phyloP scores from a whole-genome alignment of 2,329 filamentous ascomycete species.

The Colletotrichum theobromicola region DNA sequence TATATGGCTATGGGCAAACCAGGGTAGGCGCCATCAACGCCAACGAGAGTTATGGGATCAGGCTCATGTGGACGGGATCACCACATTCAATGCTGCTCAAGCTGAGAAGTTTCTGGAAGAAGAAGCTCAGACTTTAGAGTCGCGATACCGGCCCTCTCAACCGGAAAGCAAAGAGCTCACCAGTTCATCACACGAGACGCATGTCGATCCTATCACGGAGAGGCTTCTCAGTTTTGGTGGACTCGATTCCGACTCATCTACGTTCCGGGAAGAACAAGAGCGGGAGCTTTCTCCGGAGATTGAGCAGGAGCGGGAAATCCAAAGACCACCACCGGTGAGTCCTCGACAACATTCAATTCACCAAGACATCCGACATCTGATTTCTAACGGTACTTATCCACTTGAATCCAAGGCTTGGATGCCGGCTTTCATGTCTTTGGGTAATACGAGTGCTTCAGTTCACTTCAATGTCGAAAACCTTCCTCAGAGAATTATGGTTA shows the following conservation, averaged over 20 bases:
- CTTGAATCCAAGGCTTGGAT: constrained; percentile 37
- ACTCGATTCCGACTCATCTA: constrained; percentile 33
- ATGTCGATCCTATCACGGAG: background rate
- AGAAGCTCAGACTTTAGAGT: constrained; percentile 56
- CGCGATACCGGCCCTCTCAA: constrained; percentile 51
- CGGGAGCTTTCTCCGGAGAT: constrained; percentile 70
- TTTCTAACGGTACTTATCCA: constrained; percentile 36
- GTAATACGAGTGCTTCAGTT: constrained; percentile 41
- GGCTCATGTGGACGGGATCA: background rate
- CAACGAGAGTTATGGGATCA: constrained; percentile 42
- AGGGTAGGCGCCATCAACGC: constrained; percentile 56
- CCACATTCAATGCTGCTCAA: constrained; percentile 25
- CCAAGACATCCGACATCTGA: constrained; percentile 44
- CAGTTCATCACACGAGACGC: background rate
- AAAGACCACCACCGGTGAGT: constrained; percentile 46
- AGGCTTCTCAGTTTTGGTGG: constrained; percentile 42
- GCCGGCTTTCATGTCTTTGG: constrained; percentile 51
- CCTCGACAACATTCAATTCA: constrained; percentile 50
- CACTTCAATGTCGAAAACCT: constrained; percentile 39
- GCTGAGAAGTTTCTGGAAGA: constrained; percentile 57
- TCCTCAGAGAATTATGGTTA: constrained; percentile 47
- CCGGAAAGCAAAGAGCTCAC: background rate
- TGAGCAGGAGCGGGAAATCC: constrained; percentile 62
- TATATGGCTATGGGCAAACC: constrained; percentile 65
- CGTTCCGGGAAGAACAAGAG: constrained; percentile 70